Conservation (phyloP, 176 grass and related monocot genomes). For the Oryza punctata region DNA sequence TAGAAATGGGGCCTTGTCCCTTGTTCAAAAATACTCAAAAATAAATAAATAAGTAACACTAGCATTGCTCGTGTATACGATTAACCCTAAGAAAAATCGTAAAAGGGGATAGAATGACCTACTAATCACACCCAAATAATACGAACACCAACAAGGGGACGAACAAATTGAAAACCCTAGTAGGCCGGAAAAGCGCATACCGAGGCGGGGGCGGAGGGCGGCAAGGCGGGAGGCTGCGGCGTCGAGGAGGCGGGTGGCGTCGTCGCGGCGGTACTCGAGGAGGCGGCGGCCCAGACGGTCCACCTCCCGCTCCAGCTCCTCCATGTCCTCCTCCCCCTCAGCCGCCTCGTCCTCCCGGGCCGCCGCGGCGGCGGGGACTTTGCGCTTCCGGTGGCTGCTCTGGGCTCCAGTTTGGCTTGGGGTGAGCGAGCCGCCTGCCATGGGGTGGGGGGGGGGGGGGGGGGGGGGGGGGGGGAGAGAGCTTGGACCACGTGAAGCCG, state of each 20-base stretch:
- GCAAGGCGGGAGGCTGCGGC: not conserved
- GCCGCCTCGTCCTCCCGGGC: constrained; percentile 20
- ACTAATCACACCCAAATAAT: not conserved
- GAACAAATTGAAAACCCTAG: constrained; percentile 38
- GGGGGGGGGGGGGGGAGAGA: too few relatives aligned
- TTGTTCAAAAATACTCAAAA: too few relatives aligned
- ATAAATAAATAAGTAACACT: too few relatives aligned
- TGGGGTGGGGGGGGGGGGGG: too few relatives aligned
- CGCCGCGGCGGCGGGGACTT: not conserved
- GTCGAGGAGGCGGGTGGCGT: constrained; percentile 31
- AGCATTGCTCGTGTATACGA: too few relatives aligned
- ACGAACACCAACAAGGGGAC: not conserved
- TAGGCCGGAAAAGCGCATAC: constrained; percentile 24
- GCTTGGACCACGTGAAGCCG: not conserved
- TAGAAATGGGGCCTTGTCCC: too few relatives aligned
- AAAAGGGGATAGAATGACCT: not conserved
- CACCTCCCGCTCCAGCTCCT: constrained; percentile 59
- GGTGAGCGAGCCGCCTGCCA: constrained; percentile 41
- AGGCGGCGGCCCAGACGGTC: constrained; percentile 55
- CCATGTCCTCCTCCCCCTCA: constrained; percentile 37
- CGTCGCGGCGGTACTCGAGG: constrained; percentile 46
- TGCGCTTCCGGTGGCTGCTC: constrained; percentile 51
- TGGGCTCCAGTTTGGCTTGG: not conserved
- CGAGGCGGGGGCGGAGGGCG: constrained; percentile 37
- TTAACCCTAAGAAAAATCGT: not conserved